Base-by-base conservation (phyloP, 2,329 filamentous ascomycete genomes). In the Metarhizium album region DNA sequence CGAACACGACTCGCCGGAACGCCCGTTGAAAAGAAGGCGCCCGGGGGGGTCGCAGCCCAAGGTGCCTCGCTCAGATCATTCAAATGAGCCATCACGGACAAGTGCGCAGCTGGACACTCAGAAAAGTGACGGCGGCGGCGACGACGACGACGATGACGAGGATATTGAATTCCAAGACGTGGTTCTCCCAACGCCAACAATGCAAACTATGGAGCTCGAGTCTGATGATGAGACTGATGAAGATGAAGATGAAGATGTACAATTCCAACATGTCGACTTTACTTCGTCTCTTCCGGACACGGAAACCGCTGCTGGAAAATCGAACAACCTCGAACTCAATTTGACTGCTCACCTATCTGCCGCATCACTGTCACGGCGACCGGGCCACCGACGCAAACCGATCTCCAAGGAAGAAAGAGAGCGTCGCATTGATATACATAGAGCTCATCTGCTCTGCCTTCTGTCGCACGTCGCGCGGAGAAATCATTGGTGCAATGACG, bases 401-500 rank as follows among this genome's bases (percentile, higher is more conserved):
- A 67, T 81, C 3, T 78, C 66, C 23, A 76, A 71, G 54, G 73
- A 73, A 20, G 79, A 83, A 57, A 77, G 71, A 54, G 67, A 68
- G 42, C 69, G 64, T 14, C 80, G 90, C 20, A 64, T 93, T 29
- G 78, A 88, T 48, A 75, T 90, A n/a, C 93, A 98, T 66, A 95
- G 91, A 66, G 74, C 83, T 54, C 90, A 98, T 67, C 57, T 97
- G 0, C 70, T 96, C 14, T 95, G 88, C 63, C 74, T 98, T 2
- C 68, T 98, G 16, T 80, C 82, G 9, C 88, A 97, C 65, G 77
- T 84, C 16, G 78, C 86, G 57, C 74, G 81, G 52, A 82, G 90
- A 50, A 98, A 97, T 62, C 73, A 79, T 50, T 96, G 91, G 89
- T 96, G 90, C 68, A 95, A 95, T 60, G 84, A 91, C 62, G 59